Evolutionary conservation across 441 rosid genomes (phyloP).

Genomic region (Erysimum cheiri): DNA sequence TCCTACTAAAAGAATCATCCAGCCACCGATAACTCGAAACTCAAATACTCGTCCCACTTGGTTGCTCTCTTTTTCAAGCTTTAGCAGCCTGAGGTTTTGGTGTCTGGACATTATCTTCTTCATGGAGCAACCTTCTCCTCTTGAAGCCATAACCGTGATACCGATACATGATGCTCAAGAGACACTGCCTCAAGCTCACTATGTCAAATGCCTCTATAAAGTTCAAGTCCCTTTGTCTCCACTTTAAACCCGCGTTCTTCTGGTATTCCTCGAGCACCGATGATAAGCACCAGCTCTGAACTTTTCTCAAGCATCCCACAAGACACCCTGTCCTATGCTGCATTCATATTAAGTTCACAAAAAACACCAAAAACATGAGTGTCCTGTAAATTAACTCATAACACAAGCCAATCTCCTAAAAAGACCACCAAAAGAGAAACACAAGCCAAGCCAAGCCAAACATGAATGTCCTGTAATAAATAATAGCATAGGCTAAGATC

Average conservation of each 20-base stretch:
- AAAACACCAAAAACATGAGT: conserved; percentile 23
- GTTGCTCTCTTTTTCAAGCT: conserved; percentile 35
- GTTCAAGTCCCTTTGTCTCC: conserved; percentile 62
- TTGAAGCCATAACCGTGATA: conserved; percentile 80
- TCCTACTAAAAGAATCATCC: conserved; percentile 28
- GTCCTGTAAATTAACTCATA: neutral
- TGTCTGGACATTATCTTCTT: conserved; percentile 58
- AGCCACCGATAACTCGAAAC: conserved; percentile 1
- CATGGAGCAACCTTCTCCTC: conserved; percentile 72
- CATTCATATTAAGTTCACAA: conserved; percentile 31
- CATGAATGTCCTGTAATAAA: conserved; percentile 1
- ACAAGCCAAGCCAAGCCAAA: neutral
- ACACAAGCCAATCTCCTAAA: conserved; percentile 6
- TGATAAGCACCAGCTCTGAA: conserved; percentile 86
- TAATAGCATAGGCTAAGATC: neutral
- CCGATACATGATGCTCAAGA: conserved; percentile 71
- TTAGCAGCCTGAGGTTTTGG: conserved; percentile 44
- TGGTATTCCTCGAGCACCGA: conserved; percentile 80
- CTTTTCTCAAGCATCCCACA: conserved; percentile 90
- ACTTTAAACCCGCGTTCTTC: conserved; percentile 72
- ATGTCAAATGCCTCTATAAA: conserved; percentile 74
- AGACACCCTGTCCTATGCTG: conserved; percentile 96
- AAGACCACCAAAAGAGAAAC: neutral
- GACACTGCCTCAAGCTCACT: conserved; percentile 62
- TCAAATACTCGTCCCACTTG: conserved; percentile 8